Evolutionary conservation across 805 yeast species (phyloP).

Genomic region (Zygotorulaspora florentina): DNA sequence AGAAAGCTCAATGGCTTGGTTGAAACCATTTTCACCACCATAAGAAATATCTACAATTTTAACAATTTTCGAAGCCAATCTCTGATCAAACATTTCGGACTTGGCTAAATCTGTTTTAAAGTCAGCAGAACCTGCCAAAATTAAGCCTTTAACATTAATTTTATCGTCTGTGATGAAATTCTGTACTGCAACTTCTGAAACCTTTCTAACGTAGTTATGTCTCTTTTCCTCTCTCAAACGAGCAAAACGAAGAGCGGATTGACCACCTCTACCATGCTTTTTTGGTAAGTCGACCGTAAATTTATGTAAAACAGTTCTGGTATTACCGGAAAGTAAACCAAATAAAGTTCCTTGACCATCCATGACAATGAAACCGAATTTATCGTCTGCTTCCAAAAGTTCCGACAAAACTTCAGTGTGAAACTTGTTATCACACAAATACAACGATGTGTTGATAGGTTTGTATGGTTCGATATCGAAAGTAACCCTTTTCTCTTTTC

Average conservation of each 20-base stretch:
- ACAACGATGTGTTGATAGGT: slow-evolving; percentile 95
- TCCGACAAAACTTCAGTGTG: slow-evolving; percentile 96
- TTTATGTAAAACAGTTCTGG: slow-evolving; percentile 92
- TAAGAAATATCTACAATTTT: slow-evolving; percentile 95
- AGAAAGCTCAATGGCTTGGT: slow-evolving; percentile 96
- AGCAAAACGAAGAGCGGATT: slow-evolving; percentile 97
- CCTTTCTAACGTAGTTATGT: slow-evolving; percentile 97
- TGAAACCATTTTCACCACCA: slow-evolving; percentile 99
- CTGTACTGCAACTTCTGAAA: slow-evolving; percentile 97
- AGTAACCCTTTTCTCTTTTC: slow-evolving; percentile 93
- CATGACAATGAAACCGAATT: slow-evolving; percentile 97
- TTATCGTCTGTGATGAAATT: slow-evolving; percentile 93
- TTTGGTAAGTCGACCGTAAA: slow-evolving; percentile 97
- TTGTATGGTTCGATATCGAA: slow-evolving; percentile 98
- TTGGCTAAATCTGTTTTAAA: slow-evolving; percentile 91
- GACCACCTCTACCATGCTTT: slow-evolving; percentile 99
- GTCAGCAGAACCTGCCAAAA: slow-evolving; percentile 98
- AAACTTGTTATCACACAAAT: slow-evolving; percentile 95
- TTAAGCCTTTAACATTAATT: slow-evolving; percentile 89
- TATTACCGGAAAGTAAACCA: slow-evolving; percentile 94
- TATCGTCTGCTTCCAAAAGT: slow-evolving; percentile 89
- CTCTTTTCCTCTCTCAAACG: slow-evolving; percentile 99
- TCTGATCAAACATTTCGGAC: slow-evolving; percentile 88
- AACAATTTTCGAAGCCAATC: slow-evolving; percentile 81
- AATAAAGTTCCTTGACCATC: slow-evolving; percentile 98